A percentile compares a stretch with the other conserved stretches of the same genome.
Evolutionary conservation across 139 green algal species (phyloP).

Genomic region (Chlamydomonas sp.): DNA sequence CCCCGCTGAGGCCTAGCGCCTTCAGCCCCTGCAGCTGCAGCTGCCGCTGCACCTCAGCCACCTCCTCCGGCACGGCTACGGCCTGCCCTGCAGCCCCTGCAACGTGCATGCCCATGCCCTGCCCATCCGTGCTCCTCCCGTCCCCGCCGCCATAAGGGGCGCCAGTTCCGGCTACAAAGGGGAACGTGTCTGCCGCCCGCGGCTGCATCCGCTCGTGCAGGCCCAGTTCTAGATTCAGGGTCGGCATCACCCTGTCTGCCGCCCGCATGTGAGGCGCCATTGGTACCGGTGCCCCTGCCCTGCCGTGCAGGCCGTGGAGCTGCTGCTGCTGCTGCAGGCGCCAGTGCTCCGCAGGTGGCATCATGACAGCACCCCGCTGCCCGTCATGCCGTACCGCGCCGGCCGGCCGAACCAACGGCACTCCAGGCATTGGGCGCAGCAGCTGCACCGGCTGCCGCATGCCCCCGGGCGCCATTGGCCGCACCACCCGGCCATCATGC

Average conservation of each 20-base stretch:
- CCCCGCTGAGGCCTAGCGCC: background rate
- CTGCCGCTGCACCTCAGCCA: background rate
- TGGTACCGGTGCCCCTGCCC: background rate
- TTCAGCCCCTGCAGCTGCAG: background rate
- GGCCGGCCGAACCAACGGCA: background rate
- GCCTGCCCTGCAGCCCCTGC: background rate
- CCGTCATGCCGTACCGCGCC: background rate
- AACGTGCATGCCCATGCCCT: background rate
- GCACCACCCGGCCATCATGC: no score
- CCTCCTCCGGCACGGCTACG: background rate
- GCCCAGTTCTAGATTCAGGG: background rate
- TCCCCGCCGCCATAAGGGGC: background rate
- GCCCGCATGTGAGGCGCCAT: background rate
- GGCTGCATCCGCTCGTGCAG: no score
- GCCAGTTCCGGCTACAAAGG: background rate
- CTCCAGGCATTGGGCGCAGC: background rate
- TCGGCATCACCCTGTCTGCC: background rate
- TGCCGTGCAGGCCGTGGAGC: background rate
- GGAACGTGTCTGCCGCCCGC: background rate
- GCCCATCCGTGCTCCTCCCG: background rate
- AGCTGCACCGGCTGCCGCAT: background rate
- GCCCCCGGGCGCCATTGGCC: background rate
- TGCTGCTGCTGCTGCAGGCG: conserved; percentile 1
- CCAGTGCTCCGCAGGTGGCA: background rate
- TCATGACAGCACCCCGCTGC: background rate